phyloP scores from a whole-genome alignment of 2,329 filamentous ascomycete genomes.

The Lecanicillium sp. region DNA sequence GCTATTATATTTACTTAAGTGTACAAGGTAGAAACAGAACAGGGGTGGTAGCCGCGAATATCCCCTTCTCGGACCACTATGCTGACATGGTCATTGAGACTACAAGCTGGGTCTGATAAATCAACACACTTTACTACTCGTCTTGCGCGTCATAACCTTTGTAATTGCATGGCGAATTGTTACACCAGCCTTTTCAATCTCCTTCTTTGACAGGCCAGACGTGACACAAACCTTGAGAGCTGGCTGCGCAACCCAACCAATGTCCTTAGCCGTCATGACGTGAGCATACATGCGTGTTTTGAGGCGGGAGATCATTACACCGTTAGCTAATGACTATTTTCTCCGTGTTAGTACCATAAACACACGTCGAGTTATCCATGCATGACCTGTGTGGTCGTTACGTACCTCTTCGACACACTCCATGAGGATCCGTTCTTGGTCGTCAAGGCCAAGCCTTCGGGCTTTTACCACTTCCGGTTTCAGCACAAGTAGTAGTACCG shows the following conservation, averaged over 20 bases:
- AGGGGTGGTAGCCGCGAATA: too few species aligned
- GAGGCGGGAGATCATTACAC: conserved; percentile 79
- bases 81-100: too few species aligned
- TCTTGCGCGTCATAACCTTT: conserved; percentile 71
- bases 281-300: conserved; percentile 66
- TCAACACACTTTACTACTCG: conserved; percentile 29
- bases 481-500: conserved; percentile 73
- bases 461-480: conserved; percentile 75
- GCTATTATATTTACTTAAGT: too few species aligned
- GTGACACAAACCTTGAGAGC: conserved; percentile 90
- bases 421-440: conserved; percentile 78
- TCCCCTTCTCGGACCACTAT: too few species aligned
- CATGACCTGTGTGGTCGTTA: too few species aligned
- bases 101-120: too few species aligned
- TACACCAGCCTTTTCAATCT: conserved; percentile 88
- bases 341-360: conserved; percentile 13
- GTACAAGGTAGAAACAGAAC: too few species aligned
- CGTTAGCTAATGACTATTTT: conserved; percentile 69
- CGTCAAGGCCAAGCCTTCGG: conserved; percentile 59
- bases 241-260: conserved; percentile 62
- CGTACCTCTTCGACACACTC: conserved; percentile 94
- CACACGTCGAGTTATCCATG: too few species aligned
- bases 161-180: conserved; percentile 88
- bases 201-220: conserved; percentile 81
- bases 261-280: conserved; percentile 59